Conservation (phyloP, 495 filamentous ascomycete genomes). For the Friedmanniomyces simplex region DNA sequence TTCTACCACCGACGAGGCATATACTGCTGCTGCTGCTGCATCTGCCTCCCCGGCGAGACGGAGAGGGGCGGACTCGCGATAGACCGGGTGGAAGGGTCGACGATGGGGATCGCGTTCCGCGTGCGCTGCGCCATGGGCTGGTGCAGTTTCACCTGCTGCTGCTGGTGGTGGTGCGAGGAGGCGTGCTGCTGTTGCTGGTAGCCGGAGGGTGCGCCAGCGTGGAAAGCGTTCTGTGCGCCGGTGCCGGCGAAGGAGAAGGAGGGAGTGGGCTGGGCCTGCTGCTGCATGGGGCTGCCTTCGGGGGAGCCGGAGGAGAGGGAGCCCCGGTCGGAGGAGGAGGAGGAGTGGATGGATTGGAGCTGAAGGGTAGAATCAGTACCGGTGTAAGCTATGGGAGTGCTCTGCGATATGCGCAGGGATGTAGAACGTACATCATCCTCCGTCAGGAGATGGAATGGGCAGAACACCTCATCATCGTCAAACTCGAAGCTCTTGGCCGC, state of each 20-base stretch:
- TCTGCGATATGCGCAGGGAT: not conserved
- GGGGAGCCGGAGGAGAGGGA: conserved; percentile 91
- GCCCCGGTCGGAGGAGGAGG: conserved; percentile 76
- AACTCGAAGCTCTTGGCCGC: conserved; percentile 91
- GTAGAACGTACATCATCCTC: conserved; percentile 83
- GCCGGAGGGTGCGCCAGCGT: conserved; percentile 43
- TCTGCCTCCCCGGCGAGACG: conserved; percentile 67
- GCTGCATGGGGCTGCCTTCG: conserved; percentile 76
- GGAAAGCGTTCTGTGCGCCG: conserved; percentile 51
- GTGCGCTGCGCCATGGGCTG: conserved; percentile 78
- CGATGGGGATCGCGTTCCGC: conserved; percentile 94
- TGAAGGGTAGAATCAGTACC: conserved; percentile 32
- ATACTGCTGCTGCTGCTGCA: conserved; percentile 56
- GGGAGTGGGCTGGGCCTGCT: conserved; percentile 66
- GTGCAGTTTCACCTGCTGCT: conserved; percentile 60
- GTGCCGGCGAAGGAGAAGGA: conserved; percentile 70
- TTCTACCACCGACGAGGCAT: conserved; percentile 51
- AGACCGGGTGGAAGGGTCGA: conserved; percentile 89
- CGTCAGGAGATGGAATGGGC: conserved; percentile 74
- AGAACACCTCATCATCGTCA: conserved; percentile 95
- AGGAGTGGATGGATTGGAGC: conserved; percentile 81
- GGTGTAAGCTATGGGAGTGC: not conserved
- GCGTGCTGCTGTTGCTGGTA: conserved; percentile 40
- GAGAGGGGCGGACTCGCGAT: conserved; percentile 85
- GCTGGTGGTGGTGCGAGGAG: too few species aligned